Evolutionary conservation across 2,329 filamentous ascomycete species (phyloP), one percentile per base, ranked within the genome.

Genomic region (Aureobasidium uvarum): DNA sequence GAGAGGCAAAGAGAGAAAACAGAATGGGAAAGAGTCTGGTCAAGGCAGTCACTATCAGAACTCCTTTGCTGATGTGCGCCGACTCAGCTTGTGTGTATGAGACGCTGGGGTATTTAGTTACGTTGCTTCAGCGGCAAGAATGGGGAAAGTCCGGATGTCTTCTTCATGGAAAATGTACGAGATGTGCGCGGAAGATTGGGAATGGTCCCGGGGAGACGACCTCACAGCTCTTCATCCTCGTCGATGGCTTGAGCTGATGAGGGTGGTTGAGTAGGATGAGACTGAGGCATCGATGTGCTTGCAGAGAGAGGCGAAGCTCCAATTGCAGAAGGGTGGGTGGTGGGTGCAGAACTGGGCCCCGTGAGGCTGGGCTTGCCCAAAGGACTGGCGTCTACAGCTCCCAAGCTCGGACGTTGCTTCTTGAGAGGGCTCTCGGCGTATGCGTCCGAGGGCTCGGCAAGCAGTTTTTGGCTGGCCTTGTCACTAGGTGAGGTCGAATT

Each of bases 371-470:
- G 51, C 11, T 58, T 48, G 18, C 52, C 36, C 18, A 65, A n/a
- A 3, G 52, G 46, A 8, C 51, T 50, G 18, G 66, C 54, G 14
- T 65, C 45, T 11, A 65, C 31, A 20, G 43, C 36, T 20, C 75
- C 69, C 28, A 86, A 71, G 70, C 87, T 90, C 1, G 88, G 84
- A 41, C 90, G 83, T 66, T 90, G 88, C 73, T 88, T 91, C 81
- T 92, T 92, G 71, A 91, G 82, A 1, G 90, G 90, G 69, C 88
- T 91, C 56, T 87, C 89, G 25, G 91, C 75, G 5, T 79, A 74
- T 39, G 85, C 83, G 23, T 28, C 39, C 13, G 52, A 23, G 81
- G 80, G 1, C 77, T 77, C 5, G 83, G 74, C 23, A 65, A 66
- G 31, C 16, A 63, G 46, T 67, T 68, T 58, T 36, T 64, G 23